Evolutionary conservation across 768 basidiomycete genomes (phyloP).

Genomic region (Russula earlei): DNA sequence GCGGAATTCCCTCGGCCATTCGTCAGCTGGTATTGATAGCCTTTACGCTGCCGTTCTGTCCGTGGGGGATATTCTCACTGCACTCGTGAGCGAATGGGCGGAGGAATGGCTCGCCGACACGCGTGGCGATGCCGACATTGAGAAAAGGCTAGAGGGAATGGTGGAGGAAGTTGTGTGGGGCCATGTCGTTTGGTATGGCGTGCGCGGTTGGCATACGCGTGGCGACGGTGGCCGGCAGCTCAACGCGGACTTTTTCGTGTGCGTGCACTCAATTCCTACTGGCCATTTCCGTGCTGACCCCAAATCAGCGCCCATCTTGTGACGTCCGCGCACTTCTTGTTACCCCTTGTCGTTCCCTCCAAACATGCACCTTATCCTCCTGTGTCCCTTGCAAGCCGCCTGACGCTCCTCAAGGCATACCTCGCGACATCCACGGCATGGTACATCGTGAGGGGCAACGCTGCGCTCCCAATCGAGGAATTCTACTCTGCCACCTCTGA

Average conservation of each 20-base stretch:
- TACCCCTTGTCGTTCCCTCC: constrained; percentile 36
- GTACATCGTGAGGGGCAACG: constrained; percentile 51
- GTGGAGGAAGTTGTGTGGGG: constrained; percentile 56
- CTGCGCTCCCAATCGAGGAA: constrained; percentile 36
- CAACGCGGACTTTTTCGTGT: constrained; percentile 54
- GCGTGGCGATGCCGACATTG: constrained; percentile 11
- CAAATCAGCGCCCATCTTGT: constrained; percentile 48
- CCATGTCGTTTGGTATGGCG: constrained; percentile 43
- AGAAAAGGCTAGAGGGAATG: constrained; percentile 38
- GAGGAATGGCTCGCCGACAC: constrained; percentile 9
- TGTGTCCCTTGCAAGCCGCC: constrained; percentile 34
- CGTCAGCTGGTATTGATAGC: not conserved
- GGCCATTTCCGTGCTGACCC: not conserved
- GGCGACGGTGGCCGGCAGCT: constrained; percentile 27
- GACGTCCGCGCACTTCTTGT: constrained; percentile 55
- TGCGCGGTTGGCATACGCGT: constrained; percentile 39
- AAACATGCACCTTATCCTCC: constrained; percentile 14
- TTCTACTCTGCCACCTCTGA: constrained; percentile 33
- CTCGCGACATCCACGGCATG: constrained; percentile 41
- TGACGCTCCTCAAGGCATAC: constrained; percentile 46
- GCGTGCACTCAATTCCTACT: constrained; percentile 24
- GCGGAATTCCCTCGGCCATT: constrained; percentile 10
- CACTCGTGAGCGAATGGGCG: constrained; percentile 20
- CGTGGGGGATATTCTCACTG: constrained; percentile 14
- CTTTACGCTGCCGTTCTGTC: constrained; percentile 16